These are phyloP conservation scores for Uncinocarpus reesii DNA, from an alignment of 2,329 filamentous ascomycete genomes.

Conservation along the genomic window DNA sequence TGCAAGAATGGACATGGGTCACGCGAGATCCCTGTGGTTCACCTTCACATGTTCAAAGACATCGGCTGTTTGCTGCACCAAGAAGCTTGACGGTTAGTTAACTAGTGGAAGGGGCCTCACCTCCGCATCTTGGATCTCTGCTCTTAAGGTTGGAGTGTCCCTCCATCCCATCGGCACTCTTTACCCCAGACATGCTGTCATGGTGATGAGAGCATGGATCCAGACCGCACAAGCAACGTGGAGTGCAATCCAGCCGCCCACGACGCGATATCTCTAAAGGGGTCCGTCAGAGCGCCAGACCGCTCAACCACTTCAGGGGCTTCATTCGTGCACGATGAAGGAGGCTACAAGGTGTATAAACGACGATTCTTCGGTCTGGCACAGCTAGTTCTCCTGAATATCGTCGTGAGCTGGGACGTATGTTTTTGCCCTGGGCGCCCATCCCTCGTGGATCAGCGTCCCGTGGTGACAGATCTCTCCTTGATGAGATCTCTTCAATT, in stretches of 20 bases:
- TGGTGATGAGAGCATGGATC: slow-evolving; percentile 4
- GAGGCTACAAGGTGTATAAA: slow-evolving; percentile 57
- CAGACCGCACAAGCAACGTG: slow-evolving; percentile 2
- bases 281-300: neutral
- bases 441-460: slow-evolving; percentile 3
- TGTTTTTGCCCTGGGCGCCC: slow-evolving; percentile 33
- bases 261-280: neutral
- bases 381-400: slow-evolving; percentile 78
- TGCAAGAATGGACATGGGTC: too few relatives aligned
- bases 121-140: neutral
- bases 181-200: slow-evolving; percentile 1
- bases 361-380: slow-evolving; percentile 78
- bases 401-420: slow-evolving; percentile 92
- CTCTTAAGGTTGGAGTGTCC: neutral
- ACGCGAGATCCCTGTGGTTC: too few relatives aligned
- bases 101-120: neutral
- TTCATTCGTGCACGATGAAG: neutral
- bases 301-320: neutral
- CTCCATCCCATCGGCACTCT: neutral
- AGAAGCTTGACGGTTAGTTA: too few relatives aligned
- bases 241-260: neutral
- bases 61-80: too few relatives aligned
- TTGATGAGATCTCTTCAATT: neutral
- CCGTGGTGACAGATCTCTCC: neutral
- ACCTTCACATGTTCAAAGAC: too few relatives aligned